These are phyloP conservation scores for Diaporthe sp. DNA, from an alignment of 2,329 filamentous ascomycete genomes.

Conservation along the genomic window DNA sequence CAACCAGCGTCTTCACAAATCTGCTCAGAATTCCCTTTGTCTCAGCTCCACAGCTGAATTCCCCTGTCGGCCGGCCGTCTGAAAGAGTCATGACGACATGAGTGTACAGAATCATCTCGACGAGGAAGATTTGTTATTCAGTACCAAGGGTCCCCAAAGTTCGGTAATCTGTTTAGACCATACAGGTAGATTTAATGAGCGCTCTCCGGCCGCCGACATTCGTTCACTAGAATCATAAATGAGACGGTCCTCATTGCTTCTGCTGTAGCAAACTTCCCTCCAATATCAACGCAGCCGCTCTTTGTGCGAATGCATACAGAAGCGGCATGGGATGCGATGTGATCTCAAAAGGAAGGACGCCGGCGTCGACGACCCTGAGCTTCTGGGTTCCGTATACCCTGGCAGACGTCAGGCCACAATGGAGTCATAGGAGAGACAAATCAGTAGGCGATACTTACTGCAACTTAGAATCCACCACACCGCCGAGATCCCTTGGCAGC, in stretches of 20 bases:
- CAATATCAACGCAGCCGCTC: conserved; percentile 42
- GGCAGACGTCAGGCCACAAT: not conserved
- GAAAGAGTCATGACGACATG: too few relatives aligned
- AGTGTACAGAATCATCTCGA: too few relatives aligned
- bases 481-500: conserved; percentile 42
- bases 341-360: conserved; percentile 40
- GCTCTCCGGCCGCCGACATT: not conserved
- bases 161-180: not conserved
- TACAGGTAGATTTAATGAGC: not conserved
- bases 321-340: conserved; percentile 45
- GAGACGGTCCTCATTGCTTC: too few relatives aligned
- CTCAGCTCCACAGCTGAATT: too few relatives aligned
- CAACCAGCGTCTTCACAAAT: too few relatives aligned
- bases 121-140: too few relatives aligned
- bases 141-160: not conserved
- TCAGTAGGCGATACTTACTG: conserved; percentile 28
- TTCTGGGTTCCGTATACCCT: conserved; percentile 42
- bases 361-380: conserved; percentile 43
- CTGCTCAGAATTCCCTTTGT: too few relatives aligned
- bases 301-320: conserved; percentile 43
- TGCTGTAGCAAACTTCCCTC: conserved; percentile 12
- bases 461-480: conserved; percentile 40
- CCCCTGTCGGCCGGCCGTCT: too few relatives aligned
- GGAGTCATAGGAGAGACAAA: not conserved
- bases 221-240: not conserved